Percentiles rank a stretch among this genome's conserved stretches.
Conservation (phyloP, 2,329 filamentous ascomycete genomes). For the Daldinia sp. region DNA sequence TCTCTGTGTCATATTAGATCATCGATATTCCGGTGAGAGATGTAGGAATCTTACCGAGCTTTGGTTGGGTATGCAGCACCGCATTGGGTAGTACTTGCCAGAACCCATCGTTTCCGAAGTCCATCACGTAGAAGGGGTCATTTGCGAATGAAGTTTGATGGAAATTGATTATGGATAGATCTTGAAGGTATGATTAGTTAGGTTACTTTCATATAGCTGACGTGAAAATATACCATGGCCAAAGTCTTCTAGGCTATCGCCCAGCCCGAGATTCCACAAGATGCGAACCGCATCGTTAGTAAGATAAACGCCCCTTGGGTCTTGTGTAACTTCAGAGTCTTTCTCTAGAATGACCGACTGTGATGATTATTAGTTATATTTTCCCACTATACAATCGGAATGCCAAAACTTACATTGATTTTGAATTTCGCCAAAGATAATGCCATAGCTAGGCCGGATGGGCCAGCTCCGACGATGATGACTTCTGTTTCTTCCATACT, state of each 20-base stretch:
- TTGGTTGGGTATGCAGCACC: conserved; percentile 39
- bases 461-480: conserved; percentile 41
- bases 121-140: conserved; percentile 30
- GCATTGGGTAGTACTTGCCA: conserved; percentile 36
- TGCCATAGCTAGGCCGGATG: conserved; percentile 38
- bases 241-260: conserved; percentile 33
- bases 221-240: conserved; percentile 35
- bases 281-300: conserved; percentile 40
- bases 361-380: background rate
- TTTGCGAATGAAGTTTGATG: conserved; percentile 34
- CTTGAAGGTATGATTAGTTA: conserved; percentile 1
- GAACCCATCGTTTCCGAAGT: conserved; percentile 21
- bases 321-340: conserved; percentile 36
- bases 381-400: background rate
- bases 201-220: no score
- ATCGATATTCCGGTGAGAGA: background rate
- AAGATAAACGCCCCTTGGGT: conserved; percentile 40
- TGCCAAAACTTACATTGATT: conserved; percentile 31
- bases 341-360: conserved; percentile 41
- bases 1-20: conserved; percentile 25
- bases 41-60: conserved; percentile 27
- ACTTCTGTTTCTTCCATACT: conserved; percentile 41
- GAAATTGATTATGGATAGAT: conserved; percentile 31
- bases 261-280: conserved; percentile 39
- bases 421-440: conserved; percentile 38